Evolutionary conservation across 2,329 filamentous ascomycete species (phyloP), one percentile per base, ranked within the genome.

Genomic region (Aspergillus sp.): DNA sequence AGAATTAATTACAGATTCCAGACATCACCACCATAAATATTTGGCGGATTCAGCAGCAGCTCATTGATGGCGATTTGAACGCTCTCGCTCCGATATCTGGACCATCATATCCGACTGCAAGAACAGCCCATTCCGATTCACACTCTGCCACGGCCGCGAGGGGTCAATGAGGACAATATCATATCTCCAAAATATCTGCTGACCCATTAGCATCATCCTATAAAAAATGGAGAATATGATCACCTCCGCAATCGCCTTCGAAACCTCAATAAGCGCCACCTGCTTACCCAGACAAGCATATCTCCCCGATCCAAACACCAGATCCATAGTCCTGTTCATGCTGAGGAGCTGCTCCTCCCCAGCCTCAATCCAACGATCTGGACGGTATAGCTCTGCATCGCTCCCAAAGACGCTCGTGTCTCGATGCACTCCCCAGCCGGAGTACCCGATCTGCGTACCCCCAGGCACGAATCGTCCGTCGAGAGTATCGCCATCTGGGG

Each of bases 271-370:
- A 52, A 31, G 2, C 19, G 50, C 50, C 5, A 52, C 40, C 3
- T 41, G 39, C 6, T 52, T 52, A 15, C 50, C 50, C 21, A 52
- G 21, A 37, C 50, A 52, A 41, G 40, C 40, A 31, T 52, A 52
- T 19, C 31, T 24, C 12, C 50, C 50, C 3, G 24, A 52, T 27
- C 50, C 50, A 52, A 52, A 52, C 5, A 44, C 50, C 14, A 52
- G 40, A 5, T 52, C 50, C 15, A 31, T 19, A 1, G 21, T 45
- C n/a, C 50, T 40, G 17, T 35, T 43, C 50, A 52, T 52, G 1
- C 15, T 21, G 3, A 19, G 15, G 4, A 35, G 24, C 4, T 35
- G 24, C 40, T 48, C 46, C 27, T 35, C 45, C 1, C n/a, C 23
- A 8, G 27, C 24, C 40, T 45, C 40, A 2, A 45, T 12, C 27